A percentile compares a stretch with the other conserved stretches of the same genome.
Evolutionary conservation across 345 rosid genomes (phyloP).

Genomic region (Hibiscus mutabilis): DNA sequence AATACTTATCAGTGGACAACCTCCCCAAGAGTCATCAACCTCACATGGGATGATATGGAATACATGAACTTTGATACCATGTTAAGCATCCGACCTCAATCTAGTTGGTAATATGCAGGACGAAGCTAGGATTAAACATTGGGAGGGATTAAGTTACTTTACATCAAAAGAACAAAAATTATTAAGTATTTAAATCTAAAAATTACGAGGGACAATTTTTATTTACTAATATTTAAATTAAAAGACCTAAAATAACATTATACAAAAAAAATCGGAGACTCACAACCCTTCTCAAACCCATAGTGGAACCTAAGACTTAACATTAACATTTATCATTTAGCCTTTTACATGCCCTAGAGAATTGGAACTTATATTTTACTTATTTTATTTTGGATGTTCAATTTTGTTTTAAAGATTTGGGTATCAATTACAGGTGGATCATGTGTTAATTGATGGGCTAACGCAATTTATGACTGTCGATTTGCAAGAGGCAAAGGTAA

Average conservation of each 20-base stretch:
- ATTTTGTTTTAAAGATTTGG: conserved; percentile 8
- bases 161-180: no score
- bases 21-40: no score
- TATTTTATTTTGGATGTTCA: not conserved
- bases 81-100: not conserved
- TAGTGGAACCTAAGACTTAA: not conserved
- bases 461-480: conserved; percentile 52
- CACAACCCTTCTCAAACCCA: no score
- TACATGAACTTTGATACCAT: not conserved
- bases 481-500: conserved; percentile 71
- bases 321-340: not conserved
- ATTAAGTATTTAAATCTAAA: no score
- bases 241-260: no score
- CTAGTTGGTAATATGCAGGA: not conserved
- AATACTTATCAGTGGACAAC: not conserved
- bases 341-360: not conserved
- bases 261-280: no score
- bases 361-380: not conserved
- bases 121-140: not conserved
- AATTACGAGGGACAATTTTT: no score
- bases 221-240: no score
- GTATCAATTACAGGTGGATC: conserved; percentile 59
- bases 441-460: conserved; percentile 61
- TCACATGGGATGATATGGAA: not conserved
- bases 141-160: no score